Base-by-base conservation (phyloP, 73 alveolate genomes). In the Tetrahymena thermophila region DNA sequence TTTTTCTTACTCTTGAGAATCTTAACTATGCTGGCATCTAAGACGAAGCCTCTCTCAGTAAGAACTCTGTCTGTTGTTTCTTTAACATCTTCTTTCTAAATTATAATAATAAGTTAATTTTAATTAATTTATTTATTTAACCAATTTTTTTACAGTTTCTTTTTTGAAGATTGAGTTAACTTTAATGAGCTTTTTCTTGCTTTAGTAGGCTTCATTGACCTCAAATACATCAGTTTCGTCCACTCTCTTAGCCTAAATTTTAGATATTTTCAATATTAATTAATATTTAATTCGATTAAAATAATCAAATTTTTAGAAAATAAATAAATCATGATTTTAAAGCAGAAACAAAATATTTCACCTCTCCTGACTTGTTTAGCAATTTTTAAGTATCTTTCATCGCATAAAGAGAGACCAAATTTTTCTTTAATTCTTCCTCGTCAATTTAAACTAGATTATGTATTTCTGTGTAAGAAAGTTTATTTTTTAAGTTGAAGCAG, bases 1-100 rank as follows among this genome's bases (percentile, higher is more conserved):
- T 94, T 89, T 57, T 94, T 96, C 58, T 96, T 95, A 28, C 97
- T 95, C 85, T 97, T 97, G 98, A 97, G 97, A 8, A 95, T 96
- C 93, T 96, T 96, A 25, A 97, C 99, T 44, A 98, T 96, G 37
- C 97, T 95, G 9, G 99, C 99, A 71, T 98, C 99, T 23, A 98
- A 85, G 43, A 95, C 84, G 94, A 85, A 94, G 43, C 94, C 89
- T 71, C 89, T 71, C 31, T 71, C 89, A 31, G 89, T 71, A n/a
- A 71, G 31, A 71, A 71, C 89, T 71, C 89, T 71, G 13, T 71
- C 89, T 19, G 89, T 71, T 28, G 89, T 71, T n/a, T 71, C 89
- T 71, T 71, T 71, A 19, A 71, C 89, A 71, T 71, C 89, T 71
- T 71, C 89, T 71, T 71, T 71, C 89, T 71, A n/a, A 23, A 19